phyloP scores from a whole-genome alignment of 495 filamentous ascomycete genomes.

The Tuber calosporum region DNA sequence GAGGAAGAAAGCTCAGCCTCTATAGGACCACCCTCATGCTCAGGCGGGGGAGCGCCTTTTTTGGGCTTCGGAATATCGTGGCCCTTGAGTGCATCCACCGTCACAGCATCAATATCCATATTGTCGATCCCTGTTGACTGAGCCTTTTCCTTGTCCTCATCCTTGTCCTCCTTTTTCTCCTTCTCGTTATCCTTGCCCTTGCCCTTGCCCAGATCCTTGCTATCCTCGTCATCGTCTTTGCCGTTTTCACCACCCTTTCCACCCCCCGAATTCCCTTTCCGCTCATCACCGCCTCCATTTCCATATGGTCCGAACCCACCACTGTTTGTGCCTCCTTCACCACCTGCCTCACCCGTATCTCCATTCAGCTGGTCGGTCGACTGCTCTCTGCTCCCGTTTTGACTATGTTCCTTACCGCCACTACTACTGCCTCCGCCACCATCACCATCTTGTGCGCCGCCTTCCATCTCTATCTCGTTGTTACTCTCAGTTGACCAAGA shows the following conservation, averaged over 20 bases:
- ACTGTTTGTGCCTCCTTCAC: conserved; percentile 15
- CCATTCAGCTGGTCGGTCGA: conserved; percentile 21
- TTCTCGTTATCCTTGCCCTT: conserved; percentile 13
- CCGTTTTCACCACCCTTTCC: conserved; percentile 13
- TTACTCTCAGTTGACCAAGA: conserved; percentile 39
- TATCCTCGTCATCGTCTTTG: conserved; percentile 10
- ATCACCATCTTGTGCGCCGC: conserved; percentile 39
- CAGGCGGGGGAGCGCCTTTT: background rate
- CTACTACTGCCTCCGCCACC: conserved; percentile 22
- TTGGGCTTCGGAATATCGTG: background rate
- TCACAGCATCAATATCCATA: conserved; percentile 32
- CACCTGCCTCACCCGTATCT: conserved; percentile 1
- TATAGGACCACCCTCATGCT: conserved; percentile 18
- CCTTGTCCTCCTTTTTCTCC: conserved; percentile 20
- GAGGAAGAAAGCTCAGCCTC: conserved; percentile 33
- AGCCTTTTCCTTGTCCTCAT: background rate
- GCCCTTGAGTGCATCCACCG: background rate
- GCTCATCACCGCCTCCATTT: conserved; percentile 24
- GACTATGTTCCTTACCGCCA: conserved; percentile 9
- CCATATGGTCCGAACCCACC: conserved; percentile 18
- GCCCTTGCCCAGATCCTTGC: conserved; percentile 6
- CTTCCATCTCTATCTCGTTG: conserved; percentile 43
- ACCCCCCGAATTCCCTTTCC: conserved; percentile 23
- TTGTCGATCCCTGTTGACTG: conserved; percentile 21
- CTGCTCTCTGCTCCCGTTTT: conserved; percentile 27